Conservation (phyloP, 306 rosid species). For the Inga oerstediana region DNA sequence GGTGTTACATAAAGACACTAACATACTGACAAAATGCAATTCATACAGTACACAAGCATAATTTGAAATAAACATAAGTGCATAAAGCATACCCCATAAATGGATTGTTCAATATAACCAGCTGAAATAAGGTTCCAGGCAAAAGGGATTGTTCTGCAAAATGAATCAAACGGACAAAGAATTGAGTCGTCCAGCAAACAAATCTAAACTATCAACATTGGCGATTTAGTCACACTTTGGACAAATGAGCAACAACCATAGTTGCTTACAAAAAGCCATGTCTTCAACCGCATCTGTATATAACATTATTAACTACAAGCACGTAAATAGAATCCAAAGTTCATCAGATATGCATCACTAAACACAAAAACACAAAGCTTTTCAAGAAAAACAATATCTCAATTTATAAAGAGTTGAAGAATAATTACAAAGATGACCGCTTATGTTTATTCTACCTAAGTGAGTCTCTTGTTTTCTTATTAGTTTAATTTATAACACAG, state of each 20-base stretch:
- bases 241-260: background rate
- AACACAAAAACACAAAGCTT: background rate
- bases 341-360: background rate
- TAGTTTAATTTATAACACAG: background rate
- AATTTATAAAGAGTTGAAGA: background rate
- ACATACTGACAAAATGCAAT: slow-evolving; percentile 12
- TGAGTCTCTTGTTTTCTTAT: background rate
- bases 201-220: background rate
- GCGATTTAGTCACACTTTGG: background rate
- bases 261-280: background rate
- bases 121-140: slow-evolving; percentile 89
- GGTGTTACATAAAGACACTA: background rate
- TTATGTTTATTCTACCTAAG: background rate
- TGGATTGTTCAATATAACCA: slow-evolving; percentile 80
- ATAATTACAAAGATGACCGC: background rate
- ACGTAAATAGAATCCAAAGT: background rate
- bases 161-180: slow-evolving; percentile 19
- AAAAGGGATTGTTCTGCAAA: slow-evolving; percentile 89
- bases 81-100: slow-evolving; percentile 82
- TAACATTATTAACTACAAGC: background rate
- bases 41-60: background rate
- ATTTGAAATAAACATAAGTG: slow-evolving; percentile 8
- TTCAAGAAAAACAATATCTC: background rate
- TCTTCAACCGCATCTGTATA: background rate
- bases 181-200: slow-evolving; percentile 1